These are phyloP conservation scores for Sporothrix curviconia DNA, from an alignment of 2,329 filamentous ascomycete genomes.

Conservation along the genomic window DNA sequence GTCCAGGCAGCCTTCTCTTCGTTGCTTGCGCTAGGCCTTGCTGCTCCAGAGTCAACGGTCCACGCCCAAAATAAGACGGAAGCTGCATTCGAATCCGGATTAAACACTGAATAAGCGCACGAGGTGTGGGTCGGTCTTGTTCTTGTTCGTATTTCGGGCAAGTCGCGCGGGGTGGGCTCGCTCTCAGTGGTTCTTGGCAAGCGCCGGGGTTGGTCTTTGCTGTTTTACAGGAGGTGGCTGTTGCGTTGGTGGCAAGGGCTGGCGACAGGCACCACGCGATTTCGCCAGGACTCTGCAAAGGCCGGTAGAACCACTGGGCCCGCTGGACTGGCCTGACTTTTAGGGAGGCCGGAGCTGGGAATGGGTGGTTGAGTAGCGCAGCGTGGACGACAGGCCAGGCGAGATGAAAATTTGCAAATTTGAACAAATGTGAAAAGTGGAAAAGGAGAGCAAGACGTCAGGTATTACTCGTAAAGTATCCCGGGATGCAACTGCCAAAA, in stretches of 20 bases:
- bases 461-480: too few relatives aligned
- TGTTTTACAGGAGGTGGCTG: neutral
- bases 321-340: slow-evolving; percentile 13
- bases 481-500: neutral
- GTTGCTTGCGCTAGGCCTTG: neutral
- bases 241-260: neutral
- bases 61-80: too few relatives aligned
- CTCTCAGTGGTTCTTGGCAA: neutral
- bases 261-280: slow-evolving; percentile 10
- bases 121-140: neutral
- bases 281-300: slow-evolving; percentile 5
- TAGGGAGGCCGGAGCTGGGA: neutral
- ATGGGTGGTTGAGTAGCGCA: neutral
- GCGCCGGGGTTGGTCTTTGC: neutral
- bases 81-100: too few relatives aligned
- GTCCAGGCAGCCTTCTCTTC: neutral
- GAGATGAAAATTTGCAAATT: slow-evolving; percentile 5
- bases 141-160: slow-evolving; percentile 12
- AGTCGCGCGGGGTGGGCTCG: neutral
- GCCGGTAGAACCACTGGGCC: slow-evolving; percentile 8
- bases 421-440: neutral
- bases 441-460: slow-evolving; percentile 1
- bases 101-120: neutral
- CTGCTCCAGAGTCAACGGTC: neutral
- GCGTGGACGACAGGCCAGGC: neutral